Evolutionary conservation across 257 asterid species (phyloP), one percentile per base, ranked within the genome.

Genomic region (Cruciata laevipes): DNA sequence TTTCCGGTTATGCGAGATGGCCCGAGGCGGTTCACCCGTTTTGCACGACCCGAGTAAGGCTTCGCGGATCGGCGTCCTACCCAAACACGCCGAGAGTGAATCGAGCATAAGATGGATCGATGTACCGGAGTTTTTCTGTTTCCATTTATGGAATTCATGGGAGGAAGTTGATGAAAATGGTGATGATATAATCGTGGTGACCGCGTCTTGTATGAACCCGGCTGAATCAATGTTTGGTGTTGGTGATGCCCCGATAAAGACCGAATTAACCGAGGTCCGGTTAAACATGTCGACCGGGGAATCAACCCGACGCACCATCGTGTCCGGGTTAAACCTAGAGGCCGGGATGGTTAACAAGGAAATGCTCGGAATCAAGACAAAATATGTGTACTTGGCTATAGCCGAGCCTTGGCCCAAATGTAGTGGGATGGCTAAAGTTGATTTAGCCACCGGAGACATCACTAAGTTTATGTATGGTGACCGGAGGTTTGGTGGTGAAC

Each of bases 351-450:
- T 87, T 13, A 77, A 81, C 60, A 83, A 75, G 69, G 68, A 21
- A 1, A 71, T 27, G 9, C 56, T 83, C 1, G 89, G 95, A 1
- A 32, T n/a, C 4, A 83, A 78, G 67, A 77, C 79, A 0, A 69
- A 72, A 3, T 85, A 72, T 3, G 79, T 69, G 1, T 87, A 83
- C 71, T 65, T 87, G 81, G 91, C 95, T 1, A 81, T 85, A 51
- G 89, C 85, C 0, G 87, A 87, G 13, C 95, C 95, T 8, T 87
- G 91, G 89, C 95, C 91, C 9, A 87, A 81, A 73, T 79, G 85
- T 33, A 59, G 82, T 68, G 95, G 95, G 27, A 61, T 87, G 1
- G 87, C 87, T 1, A 87, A 78, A 75, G 82, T 86, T 10, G 87
- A 86, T 53, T 79, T 87, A 77, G 72, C 1, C 40, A 79, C 82